Evolutionary conservation across 202 grass and related monocot genomes (phyloP).

Genomic region (Elaeis oleifera): DNA sequence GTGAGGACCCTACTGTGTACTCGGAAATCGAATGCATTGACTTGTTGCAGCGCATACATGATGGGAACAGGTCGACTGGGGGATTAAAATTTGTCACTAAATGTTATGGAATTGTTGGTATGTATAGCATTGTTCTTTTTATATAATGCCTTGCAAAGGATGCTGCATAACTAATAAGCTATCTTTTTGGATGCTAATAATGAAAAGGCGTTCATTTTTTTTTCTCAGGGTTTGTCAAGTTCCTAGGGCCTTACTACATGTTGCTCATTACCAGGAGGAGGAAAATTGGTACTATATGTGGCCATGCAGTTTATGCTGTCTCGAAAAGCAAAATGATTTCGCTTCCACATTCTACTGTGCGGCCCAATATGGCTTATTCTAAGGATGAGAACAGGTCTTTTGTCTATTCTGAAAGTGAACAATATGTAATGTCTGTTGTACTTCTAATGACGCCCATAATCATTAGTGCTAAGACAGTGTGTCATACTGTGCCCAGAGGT

Average conservation of each 20-base stretch:
- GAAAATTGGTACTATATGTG: constrained; percentile 82
- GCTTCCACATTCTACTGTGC: constrained; percentile 74
- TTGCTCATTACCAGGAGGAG: constrained; percentile 87
- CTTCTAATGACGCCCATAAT: constrained; percentile 29
- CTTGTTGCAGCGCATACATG: constrained; percentile 64
- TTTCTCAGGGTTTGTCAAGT: constrained; percentile 83
- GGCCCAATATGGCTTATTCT: constrained; percentile 81
- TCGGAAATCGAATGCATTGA: constrained; percentile 60
- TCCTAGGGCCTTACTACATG: constrained; percentile 97
- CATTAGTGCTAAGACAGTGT: constrained; percentile 27
- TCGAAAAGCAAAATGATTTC: constrained; percentile 73
- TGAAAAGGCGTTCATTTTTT: constrained; percentile 31
- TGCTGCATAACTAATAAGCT: too few relatives aligned
- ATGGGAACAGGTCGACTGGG: constrained; percentile 69
- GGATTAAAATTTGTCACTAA: constrained; percentile 89
- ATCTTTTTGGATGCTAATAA: too few relatives aligned
- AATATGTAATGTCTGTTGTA: constrained; percentile 43
- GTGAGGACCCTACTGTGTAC: constrained; percentile 77
- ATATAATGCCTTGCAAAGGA: too few relatives aligned
- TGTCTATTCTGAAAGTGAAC: constrained; percentile 64
- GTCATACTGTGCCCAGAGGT: constrained; percentile 15
- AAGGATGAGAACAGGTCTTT: constrained; percentile 99
- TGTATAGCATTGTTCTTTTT: neutral
- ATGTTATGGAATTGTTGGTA: constrained; percentile 93
- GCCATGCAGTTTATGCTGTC: constrained; percentile 75